phyloP scores from a whole-genome alignment of 208 protist genomes.

The Histomonas meleagridis region DNA sequence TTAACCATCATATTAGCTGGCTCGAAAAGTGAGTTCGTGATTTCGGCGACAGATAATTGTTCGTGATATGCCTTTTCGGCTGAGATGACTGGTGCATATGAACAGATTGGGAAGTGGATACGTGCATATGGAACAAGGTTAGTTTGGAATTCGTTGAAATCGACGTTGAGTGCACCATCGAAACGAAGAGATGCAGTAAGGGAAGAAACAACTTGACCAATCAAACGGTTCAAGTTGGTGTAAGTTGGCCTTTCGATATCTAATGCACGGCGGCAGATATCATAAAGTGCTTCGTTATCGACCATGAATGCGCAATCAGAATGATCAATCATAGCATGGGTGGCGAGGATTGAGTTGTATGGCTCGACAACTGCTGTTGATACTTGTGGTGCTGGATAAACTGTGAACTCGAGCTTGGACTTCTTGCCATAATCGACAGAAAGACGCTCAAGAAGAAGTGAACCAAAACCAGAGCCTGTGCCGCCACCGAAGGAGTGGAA shows the following conservation, averaged over 20 bases:
- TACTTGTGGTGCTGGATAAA: slow-evolving; percentile 56
- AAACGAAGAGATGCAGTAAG: slow-evolving; percentile 61
- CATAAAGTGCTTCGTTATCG: slow-evolving; percentile 59
- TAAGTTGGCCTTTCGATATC: slow-evolving; percentile 62
- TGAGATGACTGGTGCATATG: slow-evolving; percentile 76
- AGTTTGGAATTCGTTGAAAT: slow-evolving; percentile 64
- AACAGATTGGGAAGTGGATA: slow-evolving; percentile 84
- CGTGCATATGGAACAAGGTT: slow-evolving; percentile 85
- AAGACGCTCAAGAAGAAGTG: slow-evolving; percentile 57
- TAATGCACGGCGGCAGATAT: slow-evolving; percentile 53
- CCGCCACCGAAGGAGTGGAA: slow-evolving; percentile 65
- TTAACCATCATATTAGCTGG: slow-evolving; percentile 75
- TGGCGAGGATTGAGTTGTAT: slow-evolving; percentile 60
- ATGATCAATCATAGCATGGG: slow-evolving; percentile 60
- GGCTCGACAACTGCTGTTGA: slow-evolving; percentile 57
- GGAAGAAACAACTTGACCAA: slow-evolving; percentile 71
- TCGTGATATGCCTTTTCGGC: slow-evolving; percentile 73
- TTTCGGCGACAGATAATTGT: slow-evolving; percentile 74
- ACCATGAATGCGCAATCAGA: slow-evolving; percentile 57
- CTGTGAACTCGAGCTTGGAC: slow-evolving; percentile 54
- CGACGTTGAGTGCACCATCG: slow-evolving; percentile 60
- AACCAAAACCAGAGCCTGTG: slow-evolving; percentile 64
- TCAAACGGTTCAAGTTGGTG: slow-evolving; percentile 67
- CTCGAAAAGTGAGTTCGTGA: slow-evolving; percentile 80
- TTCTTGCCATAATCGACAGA: slow-evolving; percentile 58